Evolutionary conservation across 2,329 filamentous ascomycete genomes (phyloP).

Genomic region (Stylonectria norvegica): DNA sequence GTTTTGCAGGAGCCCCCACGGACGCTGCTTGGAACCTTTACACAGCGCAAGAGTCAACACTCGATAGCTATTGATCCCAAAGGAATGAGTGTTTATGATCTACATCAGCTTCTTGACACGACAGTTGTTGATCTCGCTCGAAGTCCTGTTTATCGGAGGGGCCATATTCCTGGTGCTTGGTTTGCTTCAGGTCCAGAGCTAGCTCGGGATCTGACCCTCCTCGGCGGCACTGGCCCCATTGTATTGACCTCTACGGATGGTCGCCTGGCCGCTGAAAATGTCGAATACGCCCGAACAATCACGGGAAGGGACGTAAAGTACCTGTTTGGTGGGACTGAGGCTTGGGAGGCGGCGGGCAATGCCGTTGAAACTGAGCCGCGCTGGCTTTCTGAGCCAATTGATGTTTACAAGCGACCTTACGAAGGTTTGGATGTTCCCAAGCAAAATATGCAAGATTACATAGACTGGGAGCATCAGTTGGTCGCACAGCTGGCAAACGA

Average conservation of each 20-base stretch:
- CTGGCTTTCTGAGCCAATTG: constrained; percentile 30
- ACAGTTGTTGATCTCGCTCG: constrained; percentile 29
- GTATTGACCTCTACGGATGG: constrained; percentile 23
- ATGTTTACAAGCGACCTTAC: constrained; percentile 32
- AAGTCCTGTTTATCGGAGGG: constrained; percentile 27
- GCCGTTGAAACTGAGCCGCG: constrained; percentile 24
- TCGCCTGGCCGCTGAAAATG: constrained; percentile 10
- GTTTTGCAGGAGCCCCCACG: constrained; percentile 16
- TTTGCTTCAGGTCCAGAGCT: constrained; percentile 31
- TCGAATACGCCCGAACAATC: constrained; percentile 5
- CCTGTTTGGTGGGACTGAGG: constrained; percentile 25
- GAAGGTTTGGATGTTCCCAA: constrained; percentile 29
- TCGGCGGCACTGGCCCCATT: constrained; percentile 19
- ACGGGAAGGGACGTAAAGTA: constrained; percentile 16
- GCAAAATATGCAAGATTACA: constrained; percentile 30
- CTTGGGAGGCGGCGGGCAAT: constrained; percentile 22
- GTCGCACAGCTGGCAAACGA: constrained; percentile 25
- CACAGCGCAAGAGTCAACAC: background rate
- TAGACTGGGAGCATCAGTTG: constrained; percentile 34
- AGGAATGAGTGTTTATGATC: constrained; percentile 7
- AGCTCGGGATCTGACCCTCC: constrained; percentile 19
- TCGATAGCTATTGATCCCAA: constrained; percentile 7
- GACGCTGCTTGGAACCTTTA: background rate
- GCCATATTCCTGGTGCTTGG: constrained; percentile 30
- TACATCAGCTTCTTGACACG: constrained; percentile 11